Evolutionary conservation across 139 green algal genomes (phyloP).

Genomic region (Chlamydomonas incerta): DNA sequence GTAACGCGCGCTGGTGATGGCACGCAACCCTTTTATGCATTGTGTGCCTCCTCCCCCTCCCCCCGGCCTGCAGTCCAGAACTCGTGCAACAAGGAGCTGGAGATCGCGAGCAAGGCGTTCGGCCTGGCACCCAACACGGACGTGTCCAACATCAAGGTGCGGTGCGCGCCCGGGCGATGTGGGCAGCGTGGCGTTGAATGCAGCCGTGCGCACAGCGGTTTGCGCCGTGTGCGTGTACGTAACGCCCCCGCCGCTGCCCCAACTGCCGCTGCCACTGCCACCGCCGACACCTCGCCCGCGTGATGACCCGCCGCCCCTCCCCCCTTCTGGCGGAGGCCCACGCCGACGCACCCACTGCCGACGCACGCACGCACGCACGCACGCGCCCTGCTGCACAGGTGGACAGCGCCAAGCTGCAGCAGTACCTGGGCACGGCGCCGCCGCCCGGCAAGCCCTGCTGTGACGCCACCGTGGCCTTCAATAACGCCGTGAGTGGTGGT

Average conservation of each 20-base stretch:
- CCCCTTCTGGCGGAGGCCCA: no score
- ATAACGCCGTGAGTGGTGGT: slow-evolving; percentile 1
- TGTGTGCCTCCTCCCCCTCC: neutral
- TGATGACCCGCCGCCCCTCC: no score
- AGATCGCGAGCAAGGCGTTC: slow-evolving; percentile 10
- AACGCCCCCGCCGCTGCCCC: no score
- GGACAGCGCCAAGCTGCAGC: neutral
- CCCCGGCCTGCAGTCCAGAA: neutral
- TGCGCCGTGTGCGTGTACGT: no score
- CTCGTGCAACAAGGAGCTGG: slow-evolving; percentile 25
- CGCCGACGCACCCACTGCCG: neutral
- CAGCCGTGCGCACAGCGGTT: no score
- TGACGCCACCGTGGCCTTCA: neutral
- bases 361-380: neutral
- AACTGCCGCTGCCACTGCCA: no score
- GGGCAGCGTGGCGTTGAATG: no score
- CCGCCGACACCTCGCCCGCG: no score
- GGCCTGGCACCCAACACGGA: slow-evolving; percentile 18
- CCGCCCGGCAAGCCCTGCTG: slow-evolving; percentile 4
- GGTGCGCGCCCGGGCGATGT: no score
- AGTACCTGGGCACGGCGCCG: slow-evolving; percentile 11
- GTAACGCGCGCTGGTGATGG: no score
- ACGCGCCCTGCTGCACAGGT: no score
- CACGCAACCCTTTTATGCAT: no score
- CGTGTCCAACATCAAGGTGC: slow-evolving; percentile 26